A percentile compares a stretch with the other conserved stretches of the same genome.
These are phyloP conservation scores for Lodderomyces beijingensis DNA, from an alignment of 1,139 yeast genomes.

Conservation along the genomic window DNA sequence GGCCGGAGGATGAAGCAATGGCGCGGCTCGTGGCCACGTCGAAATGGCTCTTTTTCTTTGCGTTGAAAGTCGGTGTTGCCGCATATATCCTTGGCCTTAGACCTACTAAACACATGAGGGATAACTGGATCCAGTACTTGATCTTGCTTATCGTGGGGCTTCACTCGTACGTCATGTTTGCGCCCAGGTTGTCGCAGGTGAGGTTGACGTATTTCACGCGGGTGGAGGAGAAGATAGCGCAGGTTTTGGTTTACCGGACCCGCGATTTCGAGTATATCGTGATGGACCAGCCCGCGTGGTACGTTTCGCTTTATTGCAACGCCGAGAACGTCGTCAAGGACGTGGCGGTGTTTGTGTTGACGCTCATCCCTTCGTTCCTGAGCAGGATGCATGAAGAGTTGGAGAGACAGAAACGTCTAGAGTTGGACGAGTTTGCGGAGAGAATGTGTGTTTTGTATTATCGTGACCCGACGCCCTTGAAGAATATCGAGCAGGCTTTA, in stretches of 20 bases:
- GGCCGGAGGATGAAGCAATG: constrained; percentile 7
- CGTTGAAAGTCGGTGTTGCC: constrained; percentile 7
- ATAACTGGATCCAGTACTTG: constrained; percentile 12
- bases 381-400: constrained; percentile 13
- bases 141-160: constrained; percentile 7
- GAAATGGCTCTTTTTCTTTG: constrained; percentile 8
- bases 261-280: constrained; percentile 23
- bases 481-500: constrained; percentile 7
- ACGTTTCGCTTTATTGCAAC: constrained; percentile 11
- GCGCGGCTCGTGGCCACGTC: constrained; percentile 9
- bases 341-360: constrained; percentile 16
- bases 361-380: constrained; percentile 20
- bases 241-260: constrained; percentile 17
- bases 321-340: constrained; percentile 19
- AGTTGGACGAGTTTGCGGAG: constrained; percentile 16
- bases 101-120: constrained; percentile 10
- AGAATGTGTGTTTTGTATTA: constrained; percentile 6
- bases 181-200: not conserved
- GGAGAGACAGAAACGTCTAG: constrained; percentile 18
- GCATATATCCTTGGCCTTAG: constrained; percentile 9
- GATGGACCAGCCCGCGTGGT: constrained; percentile 7
- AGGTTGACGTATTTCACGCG: constrained; percentile 7
- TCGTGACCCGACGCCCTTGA: constrained; percentile 5
- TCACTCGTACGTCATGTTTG: constrained; percentile 9
- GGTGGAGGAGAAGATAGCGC: constrained; percentile 15